These are phyloP conservation scores for Penicillium roqueforti DNA, from an alignment of 495 filamentous ascomycete genomes.

Conservation along the genomic window DNA sequence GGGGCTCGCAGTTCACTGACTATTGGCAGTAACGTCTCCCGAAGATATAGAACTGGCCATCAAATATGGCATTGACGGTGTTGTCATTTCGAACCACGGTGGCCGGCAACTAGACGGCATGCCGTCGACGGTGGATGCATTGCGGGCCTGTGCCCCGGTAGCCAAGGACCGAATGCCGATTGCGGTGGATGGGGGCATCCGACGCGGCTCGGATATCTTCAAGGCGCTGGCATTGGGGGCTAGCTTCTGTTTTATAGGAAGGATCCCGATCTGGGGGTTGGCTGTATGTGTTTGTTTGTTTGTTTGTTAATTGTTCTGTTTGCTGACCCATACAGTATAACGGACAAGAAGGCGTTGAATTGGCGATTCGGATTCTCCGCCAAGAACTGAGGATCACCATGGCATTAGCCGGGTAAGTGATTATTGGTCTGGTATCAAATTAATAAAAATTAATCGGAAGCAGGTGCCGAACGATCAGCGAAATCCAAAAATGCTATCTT, in stretches of 20 bases:
- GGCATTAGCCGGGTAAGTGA: slow-evolving; percentile 33
- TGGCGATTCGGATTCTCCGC: slow-evolving; percentile 34
- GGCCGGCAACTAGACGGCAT: slow-evolving; percentile 88
- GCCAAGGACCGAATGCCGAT: slow-evolving; percentile 76
- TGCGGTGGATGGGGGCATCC: slow-evolving; percentile 81
- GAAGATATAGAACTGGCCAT: slow-evolving; percentile 79
- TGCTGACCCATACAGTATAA: slow-evolving; percentile 32
- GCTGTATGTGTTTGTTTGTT: slow-evolving; percentile 23
- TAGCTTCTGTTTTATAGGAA: slow-evolving; percentile 72
- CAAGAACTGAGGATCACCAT: slow-evolving; percentile 39
- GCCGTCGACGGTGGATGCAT: slow-evolving; percentile 74
- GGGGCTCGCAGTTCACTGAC: not conserved
- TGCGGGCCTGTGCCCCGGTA: slow-evolving; percentile 83
- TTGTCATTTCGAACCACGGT: slow-evolving; percentile 91
- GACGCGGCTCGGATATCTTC: slow-evolving; percentile 86
- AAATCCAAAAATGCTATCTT: slow-evolving; percentile 22
- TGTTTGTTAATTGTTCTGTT: slow-evolving; percentile 5
- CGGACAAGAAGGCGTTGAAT: slow-evolving; percentile 37
- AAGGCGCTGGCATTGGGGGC: slow-evolving; percentile 91
- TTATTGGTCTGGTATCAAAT: not conserved
- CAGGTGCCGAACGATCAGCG: slow-evolving; percentile 21
- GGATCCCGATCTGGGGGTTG: slow-evolving; percentile 73
- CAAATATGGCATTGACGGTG: slow-evolving; percentile 72
- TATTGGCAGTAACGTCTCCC: slow-evolving; percentile 55
- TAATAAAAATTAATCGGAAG: not conserved